phyloP scores from a whole-genome alignment of 768 basidiomycete species.

The Lyophyllum semitale region DNA sequence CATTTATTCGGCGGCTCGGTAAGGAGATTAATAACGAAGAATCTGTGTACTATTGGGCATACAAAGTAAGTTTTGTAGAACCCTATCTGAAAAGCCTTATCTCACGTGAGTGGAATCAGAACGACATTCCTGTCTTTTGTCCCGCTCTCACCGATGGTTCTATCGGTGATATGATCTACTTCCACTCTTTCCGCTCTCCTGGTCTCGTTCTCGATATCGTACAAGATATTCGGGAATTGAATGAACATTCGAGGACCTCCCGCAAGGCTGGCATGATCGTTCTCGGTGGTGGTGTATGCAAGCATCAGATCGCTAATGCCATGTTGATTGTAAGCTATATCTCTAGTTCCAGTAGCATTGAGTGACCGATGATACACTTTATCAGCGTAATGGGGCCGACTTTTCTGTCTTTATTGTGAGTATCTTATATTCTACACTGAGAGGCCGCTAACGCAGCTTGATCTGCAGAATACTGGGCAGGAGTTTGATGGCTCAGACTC shows the following conservation, averaged over 20 bases:
- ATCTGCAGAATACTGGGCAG: conserved; percentile 88
- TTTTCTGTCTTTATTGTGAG: conserved; percentile 93
- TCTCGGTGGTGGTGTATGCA: conserved; percentile 96
- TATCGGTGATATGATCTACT: conserved; percentile 98
- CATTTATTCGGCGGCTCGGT: conserved; percentile 89
- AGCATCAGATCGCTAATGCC: conserved; percentile 99
- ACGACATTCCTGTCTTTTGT: conserved; percentile 98
- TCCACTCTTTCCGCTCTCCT: conserved; percentile 90
- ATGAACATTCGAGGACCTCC: conserved; percentile 85
- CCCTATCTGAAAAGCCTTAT: conserved; percentile 12
- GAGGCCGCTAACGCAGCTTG: not conserved
- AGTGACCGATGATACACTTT: conserved; percentile 6
- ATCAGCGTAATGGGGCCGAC: conserved; percentile 95
- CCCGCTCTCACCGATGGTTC: conserved; percentile 98
- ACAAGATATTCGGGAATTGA: conserved; percentile 87
- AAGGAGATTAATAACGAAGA: conserved; percentile 97
- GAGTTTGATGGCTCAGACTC: conserved; percentile 99
- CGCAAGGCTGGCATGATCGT: conserved; percentile 98
- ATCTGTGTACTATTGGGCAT: conserved; percentile 99
- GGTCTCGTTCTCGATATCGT: conserved; percentile 92
- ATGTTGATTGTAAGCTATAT: conserved; percentile 85
- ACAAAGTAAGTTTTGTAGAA: conserved; percentile 71
- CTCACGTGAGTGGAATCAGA: conserved; percentile 53
- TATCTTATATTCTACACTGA: conserved; percentile 2
- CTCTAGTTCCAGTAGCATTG: not conserved